Base-by-base conservation (phyloP, 2,329 filamentous ascomycete species). In the Fusarium pininemorale region DNA sequence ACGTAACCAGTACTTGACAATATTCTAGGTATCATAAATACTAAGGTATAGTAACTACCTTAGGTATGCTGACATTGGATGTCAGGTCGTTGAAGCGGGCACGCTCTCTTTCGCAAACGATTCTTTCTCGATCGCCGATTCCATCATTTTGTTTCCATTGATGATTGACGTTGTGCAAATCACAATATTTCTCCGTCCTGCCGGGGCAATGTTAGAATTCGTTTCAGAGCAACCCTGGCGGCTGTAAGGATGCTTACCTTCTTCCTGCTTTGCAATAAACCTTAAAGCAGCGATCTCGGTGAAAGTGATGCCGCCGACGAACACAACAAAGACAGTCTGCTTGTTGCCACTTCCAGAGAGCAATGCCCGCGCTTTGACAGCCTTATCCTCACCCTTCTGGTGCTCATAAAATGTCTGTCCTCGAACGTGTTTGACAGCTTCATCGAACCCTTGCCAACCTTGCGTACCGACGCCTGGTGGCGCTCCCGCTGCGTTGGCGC, bases 311-410 rank as follows among this genome's bases (percentile, higher is more conserved):
- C 96, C 97, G n/a, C 96, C 96, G 24, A 99, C 85, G 83, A 98
- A 98, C 76, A 98, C 97, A n/a, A 99, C 92, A 79, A 98, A 94
- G 2, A 97, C 92, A 1, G 93, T 96, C 85, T 98, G 97, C 81
- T 91, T 91, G 57, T 90, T 90, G 22, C 89, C 89, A 6, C 94
- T 94, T 1, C 95, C 94, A 53, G 94, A 94, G 44, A 99, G 85
- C 32, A 97, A 89, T 69, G 94, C 92, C 64, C 95, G 88, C 22
- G 96, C 96, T 78, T 96, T 95, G 38, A 96, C 91, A 3, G 95
- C 95, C 81, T 96, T 97, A 79, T 98, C 95, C 79, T 97, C 94
- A 6, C 95, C 95, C 78, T 94, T 96, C 80, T 99, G 96, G 47
- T 93, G 87, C 78, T 98, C 93, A 79, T 98, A 97, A 79, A 99